Evolutionary conservation across 176 grass and related monocot genomes (phyloP).

Genomic region (Triticum monococcum): DNA sequence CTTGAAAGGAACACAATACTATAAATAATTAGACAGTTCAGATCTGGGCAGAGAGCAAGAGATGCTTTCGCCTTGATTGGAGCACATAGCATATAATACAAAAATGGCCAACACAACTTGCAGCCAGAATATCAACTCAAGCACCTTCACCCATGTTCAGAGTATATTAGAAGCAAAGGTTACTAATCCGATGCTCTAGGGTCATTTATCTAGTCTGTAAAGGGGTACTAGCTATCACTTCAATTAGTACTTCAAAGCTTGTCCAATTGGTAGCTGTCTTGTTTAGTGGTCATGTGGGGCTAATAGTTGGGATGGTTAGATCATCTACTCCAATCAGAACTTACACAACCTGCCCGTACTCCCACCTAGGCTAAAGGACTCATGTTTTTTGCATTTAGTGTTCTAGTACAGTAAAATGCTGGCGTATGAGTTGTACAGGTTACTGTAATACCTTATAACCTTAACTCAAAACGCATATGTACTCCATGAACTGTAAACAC

Average conservation of each 20-base stretch:
- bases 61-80: slow-evolving; percentile 10
- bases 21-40: slow-evolving; percentile 33
- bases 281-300: slow-evolving; percentile 15
- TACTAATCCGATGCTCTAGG: slow-evolving; percentile 11
- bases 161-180: slow-evolving; percentile 36
- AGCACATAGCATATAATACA: slow-evolving; percentile 2
- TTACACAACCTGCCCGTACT: not conserved
- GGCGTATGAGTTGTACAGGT: not conserved
- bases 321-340: not conserved
- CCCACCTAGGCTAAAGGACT: not conserved
- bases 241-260: slow-evolving; percentile 18
- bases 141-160: slow-evolving; percentile 9
- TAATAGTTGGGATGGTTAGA: slow-evolving; percentile 20
- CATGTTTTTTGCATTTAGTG: not conserved
- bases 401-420: not conserved
- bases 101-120: not conserved
- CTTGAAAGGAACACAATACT: slow-evolving; percentile 24
- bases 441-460: slow-evolving; percentile 5
- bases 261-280: slow-evolving; percentile 14
- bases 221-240: slow-evolving; percentile 17
- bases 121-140: not conserved
- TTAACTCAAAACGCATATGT: not conserved
- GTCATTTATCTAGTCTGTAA: slow-evolving; percentile 26
- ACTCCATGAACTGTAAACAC: not conserved
- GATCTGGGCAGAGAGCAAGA: slow-evolving; percentile 22